Evolutionary conservation across 148 eudicot species (phyloP).

Genomic region (Hydrangea macrophylla): DNA sequence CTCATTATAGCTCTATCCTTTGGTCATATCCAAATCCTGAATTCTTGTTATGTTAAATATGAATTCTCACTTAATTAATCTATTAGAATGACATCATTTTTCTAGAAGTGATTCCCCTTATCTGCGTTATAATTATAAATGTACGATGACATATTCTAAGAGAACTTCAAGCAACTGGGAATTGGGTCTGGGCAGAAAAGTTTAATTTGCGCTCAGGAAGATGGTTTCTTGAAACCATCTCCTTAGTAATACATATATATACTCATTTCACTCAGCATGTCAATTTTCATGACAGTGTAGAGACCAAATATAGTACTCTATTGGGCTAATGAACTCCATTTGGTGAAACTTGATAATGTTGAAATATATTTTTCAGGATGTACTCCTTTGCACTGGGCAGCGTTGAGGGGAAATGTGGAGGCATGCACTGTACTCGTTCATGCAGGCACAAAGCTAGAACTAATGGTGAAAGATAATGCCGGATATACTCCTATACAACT

Average conservation of each 20-base stretch:
- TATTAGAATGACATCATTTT: too few species aligned
- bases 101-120: too few species aligned
- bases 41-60: too few species aligned
- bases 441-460: slow-evolving; percentile 75
- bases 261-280: not conserved
- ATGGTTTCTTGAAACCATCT: not conserved
- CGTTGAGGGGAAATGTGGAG: slow-evolving; percentile 67
- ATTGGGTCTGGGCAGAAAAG: not conserved
- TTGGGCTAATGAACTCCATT: not conserved
- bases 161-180: not conserved
- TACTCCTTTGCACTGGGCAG: slow-evolving; percentile 95
- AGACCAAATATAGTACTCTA: not conserved
- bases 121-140: too few species aligned
- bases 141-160: not conserved
- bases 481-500: slow-evolving; percentile 75
- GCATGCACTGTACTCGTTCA: slow-evolving; percentile 80
- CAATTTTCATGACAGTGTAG: not conserved
- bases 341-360: not conserved
- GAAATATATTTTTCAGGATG: slow-evolving; percentile 51
- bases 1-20: not conserved
- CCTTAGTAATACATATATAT: not conserved
- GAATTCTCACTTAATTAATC: too few species aligned
- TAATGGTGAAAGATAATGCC: slow-evolving; percentile 69
- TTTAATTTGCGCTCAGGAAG: not conserved
- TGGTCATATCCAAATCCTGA: not conserved